phyloP scores from a whole-genome alignment of 148 eudicot genomes.

The Euryodendron excelsum region DNA sequence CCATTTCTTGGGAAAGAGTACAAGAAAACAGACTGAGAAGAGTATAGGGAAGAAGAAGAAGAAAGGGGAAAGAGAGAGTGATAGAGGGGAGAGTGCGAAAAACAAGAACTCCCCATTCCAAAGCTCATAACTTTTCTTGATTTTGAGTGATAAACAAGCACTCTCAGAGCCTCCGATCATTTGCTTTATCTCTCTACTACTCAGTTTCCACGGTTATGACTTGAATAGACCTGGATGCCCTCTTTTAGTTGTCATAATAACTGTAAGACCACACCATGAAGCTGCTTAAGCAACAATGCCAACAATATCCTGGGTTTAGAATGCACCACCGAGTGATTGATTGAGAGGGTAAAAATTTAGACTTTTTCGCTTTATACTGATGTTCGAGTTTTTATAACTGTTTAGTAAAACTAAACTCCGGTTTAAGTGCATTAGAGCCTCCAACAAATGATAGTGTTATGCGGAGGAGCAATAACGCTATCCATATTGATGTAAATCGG shows the following conservation, averaged over 20 bases:
- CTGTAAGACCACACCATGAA: too few species aligned
- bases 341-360: too few species aligned
- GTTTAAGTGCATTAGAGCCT: too few species aligned
- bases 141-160: neutral
- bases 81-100: conserved; percentile 38
- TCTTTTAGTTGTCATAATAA: neutral
- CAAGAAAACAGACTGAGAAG: conserved; percentile 25
- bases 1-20: conserved; percentile 43
- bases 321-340: too few species aligned
- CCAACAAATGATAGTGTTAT: too few species aligned
- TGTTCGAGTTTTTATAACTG: too few species aligned
- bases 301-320: too few species aligned
- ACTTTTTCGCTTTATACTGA: too few species aligned
- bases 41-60: conserved; percentile 25
- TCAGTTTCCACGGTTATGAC: neutral
- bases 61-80: conserved; percentile 30
- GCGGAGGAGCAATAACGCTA: too few species aligned
- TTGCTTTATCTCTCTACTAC: neutral
- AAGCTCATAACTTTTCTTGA: conserved; percentile 20
- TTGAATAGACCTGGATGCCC: conserved; percentile 4
- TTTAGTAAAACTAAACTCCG: too few species aligned
- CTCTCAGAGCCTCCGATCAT: neutral
- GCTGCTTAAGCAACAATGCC: too few species aligned
- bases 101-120: conserved; percentile 50
- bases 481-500: too few species aligned